Evolutionary conservation across 306 rosid genomes (phyloP), one percentile per base, ranked within the genome.

Genomic region (Castanea mollissima): DNA sequence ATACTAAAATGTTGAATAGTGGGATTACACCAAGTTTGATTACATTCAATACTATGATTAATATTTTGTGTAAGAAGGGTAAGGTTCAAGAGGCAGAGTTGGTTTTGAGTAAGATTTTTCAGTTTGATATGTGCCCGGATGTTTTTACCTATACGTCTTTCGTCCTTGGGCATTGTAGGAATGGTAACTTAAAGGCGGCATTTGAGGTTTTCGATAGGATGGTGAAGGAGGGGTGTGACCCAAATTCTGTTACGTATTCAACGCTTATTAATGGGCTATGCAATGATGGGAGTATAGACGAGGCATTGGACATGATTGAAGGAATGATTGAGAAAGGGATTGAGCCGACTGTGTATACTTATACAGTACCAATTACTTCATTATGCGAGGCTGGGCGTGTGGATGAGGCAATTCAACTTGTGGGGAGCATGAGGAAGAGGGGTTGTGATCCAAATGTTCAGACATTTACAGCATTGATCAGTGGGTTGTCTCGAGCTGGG

Each of bases 91-190:
- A 83, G 68, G 89, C 87, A 65, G 76, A 71, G 77, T 14, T 58
- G 81, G 23, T 86, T 78, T 74, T 81, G 67, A 78, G 78, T 78
- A 71, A 55, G 78, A 75, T 86, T 80, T 76, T 49, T 78, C 75
- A 81, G 69, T 68, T 23, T 78, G 89, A 75, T 69, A 55, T 76
- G 71, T 67, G 29, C 44, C 87, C 84, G 10, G 84, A 84, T 80
- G 78, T 72, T 71, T 86, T 86, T 75, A 86, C 87, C 5, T 80
- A 83, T 64, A 83, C 87, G 10, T 83, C 89, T 3, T 75, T 83
- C 59, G 32, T 86, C 75, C 87, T 83, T 38, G 89, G 87, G 77
- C 83, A 83, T 78, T 86, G 83, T 80, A 83, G 87, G 55, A 80
- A 78, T 83, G 69, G 21, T 51, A 78, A 80, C 57, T 70, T 86